phyloP scores from a whole-genome alignment of 495 filamentous ascomycete genomes.

The Ascodesmis nigricans region DNA sequence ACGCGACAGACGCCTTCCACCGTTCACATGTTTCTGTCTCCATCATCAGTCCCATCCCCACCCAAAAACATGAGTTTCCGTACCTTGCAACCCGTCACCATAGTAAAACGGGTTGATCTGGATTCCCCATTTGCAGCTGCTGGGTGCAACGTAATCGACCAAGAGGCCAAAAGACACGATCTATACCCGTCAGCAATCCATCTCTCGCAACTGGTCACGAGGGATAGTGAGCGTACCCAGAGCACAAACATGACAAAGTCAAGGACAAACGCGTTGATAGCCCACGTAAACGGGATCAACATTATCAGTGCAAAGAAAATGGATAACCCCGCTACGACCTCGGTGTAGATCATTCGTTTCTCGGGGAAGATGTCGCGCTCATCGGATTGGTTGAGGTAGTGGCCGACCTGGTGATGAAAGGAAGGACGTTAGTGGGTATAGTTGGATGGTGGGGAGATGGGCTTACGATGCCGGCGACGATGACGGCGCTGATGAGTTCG shows the following conservation, averaged over 20 bases:
- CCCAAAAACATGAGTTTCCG: neutral
- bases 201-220: neutral
- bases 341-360: constrained; percentile 37
- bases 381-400: constrained; percentile 26
- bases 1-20: constrained; percentile 40
- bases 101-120: constrained; percentile 26
- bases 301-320: constrained; percentile 32
- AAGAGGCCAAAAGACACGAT: constrained; percentile 34
- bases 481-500: constrained; percentile 24
- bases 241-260: constrained; percentile 31
- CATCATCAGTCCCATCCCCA: neutral
- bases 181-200: constrained; percentile 1
- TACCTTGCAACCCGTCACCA: neutral
- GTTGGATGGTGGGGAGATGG: neutral
- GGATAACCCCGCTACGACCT: constrained; percentile 34
- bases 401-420: constrained; percentile 21
- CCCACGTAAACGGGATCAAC: constrained; percentile 32
- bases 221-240: constrained; percentile 17
- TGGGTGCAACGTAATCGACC: constrained; percentile 25
- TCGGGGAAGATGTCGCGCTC: constrained; percentile 18
- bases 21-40: constrained; percentile 25
- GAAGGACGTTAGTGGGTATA: neutral
- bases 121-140: constrained; percentile 31
- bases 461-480: constrained; percentile 32
- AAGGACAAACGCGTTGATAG: constrained; percentile 23